Conservation (phyloP, 805 yeast species). For the Nematodospora valgi region DNA sequence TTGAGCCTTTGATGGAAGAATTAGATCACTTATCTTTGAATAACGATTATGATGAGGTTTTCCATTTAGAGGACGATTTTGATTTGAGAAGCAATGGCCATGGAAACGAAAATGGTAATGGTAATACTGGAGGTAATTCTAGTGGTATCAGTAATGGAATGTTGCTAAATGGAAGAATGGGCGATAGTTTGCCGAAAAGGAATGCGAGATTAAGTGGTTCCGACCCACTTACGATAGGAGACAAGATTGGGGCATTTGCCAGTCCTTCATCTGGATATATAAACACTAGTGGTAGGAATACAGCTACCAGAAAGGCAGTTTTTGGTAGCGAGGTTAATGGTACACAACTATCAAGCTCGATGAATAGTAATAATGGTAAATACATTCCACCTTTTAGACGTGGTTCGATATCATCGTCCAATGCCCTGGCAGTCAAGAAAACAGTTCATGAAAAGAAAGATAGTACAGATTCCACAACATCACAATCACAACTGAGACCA, state of each 20-base stretch:
- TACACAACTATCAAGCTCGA: neutral
- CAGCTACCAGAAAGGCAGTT: slow-evolving; percentile 4
- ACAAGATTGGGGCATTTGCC: no score
- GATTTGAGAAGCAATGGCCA: slow-evolving; percentile 10
- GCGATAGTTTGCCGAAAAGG: neutral
- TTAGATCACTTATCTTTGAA: slow-evolving; percentile 25
- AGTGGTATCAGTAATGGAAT: neutral
- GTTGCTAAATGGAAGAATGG: slow-evolving; percentile 2
- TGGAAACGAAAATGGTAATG: slow-evolving; percentile 1
- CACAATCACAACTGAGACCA: slow-evolving; percentile 1
- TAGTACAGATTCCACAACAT: neutral
- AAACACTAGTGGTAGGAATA: slow-evolving; percentile 1
- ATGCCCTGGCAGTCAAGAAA: slow-evolving; percentile 1
- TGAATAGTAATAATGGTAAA: slow-evolving; percentile 38
- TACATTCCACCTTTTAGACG: slow-evolving; percentile 74
- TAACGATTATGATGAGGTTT: slow-evolving; percentile 34
- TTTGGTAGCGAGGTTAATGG: neutral
- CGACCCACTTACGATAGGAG: no score
- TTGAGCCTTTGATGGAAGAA: slow-evolving; percentile 34
- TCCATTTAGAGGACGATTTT: slow-evolving; percentile 41
- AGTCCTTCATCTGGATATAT: no score
- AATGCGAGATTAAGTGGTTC: no score
- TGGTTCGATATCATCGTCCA: slow-evolving; percentile 29
- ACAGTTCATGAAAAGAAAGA: slow-evolving; percentile 6
- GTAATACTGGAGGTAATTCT: neutral